phyloP scores from a whole-genome alignment of 2,329 filamentous ascomycete species.

The Nemania serpens region DNA sequence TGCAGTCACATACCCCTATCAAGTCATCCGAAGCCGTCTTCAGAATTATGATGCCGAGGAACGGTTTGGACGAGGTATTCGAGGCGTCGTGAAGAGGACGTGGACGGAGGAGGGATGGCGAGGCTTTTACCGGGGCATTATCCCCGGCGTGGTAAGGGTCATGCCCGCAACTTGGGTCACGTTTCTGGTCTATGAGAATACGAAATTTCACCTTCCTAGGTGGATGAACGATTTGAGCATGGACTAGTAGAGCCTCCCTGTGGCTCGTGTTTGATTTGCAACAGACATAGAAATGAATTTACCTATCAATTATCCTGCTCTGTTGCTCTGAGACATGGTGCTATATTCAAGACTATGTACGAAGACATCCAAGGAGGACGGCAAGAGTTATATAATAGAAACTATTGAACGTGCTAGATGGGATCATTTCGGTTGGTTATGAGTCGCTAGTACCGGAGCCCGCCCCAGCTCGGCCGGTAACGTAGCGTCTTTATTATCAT shows the following conservation, averaged over 20 bases:
- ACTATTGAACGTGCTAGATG: too few species aligned
- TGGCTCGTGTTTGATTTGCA: background rate
- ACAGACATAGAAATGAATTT: slow-evolving; percentile 12
- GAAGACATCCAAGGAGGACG: too few species aligned
- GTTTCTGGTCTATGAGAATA: slow-evolving; percentile 96
- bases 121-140: slow-evolving; percentile 90
- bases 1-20: slow-evolving; percentile 91
- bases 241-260: slow-evolving; percentile 7
- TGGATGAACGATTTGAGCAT: slow-evolving; percentile 37
- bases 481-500: too few species aligned
- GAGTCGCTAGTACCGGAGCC: too few species aligned
- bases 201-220: slow-evolving; percentile 69
- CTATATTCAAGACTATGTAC: too few species aligned
- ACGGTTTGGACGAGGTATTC: slow-evolving; percentile 70
- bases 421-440: too few species aligned
- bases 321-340: too few species aligned
- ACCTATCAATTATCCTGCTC: background rate
- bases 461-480: too few species aligned
- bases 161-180: slow-evolving; percentile 95
- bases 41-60: slow-evolving; percentile 85
- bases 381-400: too few species aligned
- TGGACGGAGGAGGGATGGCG: slow-evolving; percentile 78
- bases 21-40: slow-evolving; percentile 84
- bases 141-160: slow-evolving; percentile 87
- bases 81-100: slow-evolving; percentile 73